Percentiles rank a stretch among this genome's conserved stretches.
Evolutionary conservation across 2,329 filamentous ascomycete species (phyloP).

Genomic region (Calonectria pseudoreteaudii): DNA sequence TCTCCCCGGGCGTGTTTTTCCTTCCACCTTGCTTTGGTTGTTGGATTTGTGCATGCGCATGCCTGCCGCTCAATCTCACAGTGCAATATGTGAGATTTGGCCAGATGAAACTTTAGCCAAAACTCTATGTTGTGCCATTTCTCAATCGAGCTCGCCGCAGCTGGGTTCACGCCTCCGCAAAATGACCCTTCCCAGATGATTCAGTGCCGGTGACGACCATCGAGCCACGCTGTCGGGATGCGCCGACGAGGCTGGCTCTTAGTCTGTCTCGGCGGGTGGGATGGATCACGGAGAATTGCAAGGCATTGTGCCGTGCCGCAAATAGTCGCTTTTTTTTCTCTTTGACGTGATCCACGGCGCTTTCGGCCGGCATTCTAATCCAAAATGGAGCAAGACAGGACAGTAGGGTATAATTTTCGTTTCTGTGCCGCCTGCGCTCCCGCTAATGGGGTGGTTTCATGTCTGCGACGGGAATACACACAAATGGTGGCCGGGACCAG

Average conservation of each 20-base stretch:
- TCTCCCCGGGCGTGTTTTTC: neutral
- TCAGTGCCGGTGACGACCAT: neutral
- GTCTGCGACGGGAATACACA: neutral
- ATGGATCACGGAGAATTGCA: neutral
- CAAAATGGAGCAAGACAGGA: neutral
- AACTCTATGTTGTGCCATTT: slow-evolving; percentile 3
- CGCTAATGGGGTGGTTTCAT: neutral
- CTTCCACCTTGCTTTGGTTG: neutral
- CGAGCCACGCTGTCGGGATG: slow-evolving; percentile 4
- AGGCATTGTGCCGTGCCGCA: neutral
- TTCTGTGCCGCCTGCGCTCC: neutral
- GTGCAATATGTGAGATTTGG: neutral
- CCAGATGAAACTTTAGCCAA: neutral
- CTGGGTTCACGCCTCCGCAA: neutral
- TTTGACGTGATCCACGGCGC: neutral
- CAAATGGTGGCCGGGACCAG: neutral
- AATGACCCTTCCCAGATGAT: neutral
- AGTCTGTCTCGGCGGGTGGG: neutral
- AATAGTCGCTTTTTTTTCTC: neutral
- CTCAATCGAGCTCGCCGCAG: slow-evolving; percentile 1
- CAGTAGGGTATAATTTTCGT: neutral
- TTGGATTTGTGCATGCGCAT: neutral
- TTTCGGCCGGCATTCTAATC: neutral
- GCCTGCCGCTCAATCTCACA: neutral
- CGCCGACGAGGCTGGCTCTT: neutral